Conservation (phyloP, 106 monocot genomes). For the Alisma plantagoaquatica region DNA sequence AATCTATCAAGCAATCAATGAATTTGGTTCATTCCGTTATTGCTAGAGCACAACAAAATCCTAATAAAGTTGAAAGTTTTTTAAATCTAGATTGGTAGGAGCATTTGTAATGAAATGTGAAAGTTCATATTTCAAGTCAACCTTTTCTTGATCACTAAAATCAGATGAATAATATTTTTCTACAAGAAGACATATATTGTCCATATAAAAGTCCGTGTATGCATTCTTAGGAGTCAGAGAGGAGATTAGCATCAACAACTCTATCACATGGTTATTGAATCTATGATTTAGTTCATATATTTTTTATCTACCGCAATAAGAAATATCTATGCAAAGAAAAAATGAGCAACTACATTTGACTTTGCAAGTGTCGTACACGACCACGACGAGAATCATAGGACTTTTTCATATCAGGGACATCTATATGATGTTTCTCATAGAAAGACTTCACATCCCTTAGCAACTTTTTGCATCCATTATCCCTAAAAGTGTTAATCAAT, state of each 20-base stretch:
- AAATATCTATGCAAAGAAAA: not conserved
- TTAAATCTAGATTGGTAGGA: not conserved
- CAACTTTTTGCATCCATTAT: not conserved
- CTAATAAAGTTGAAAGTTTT: not conserved
- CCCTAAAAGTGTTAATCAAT: not conserved
- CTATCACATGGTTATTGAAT: not conserved
- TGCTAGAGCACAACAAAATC: not conserved
- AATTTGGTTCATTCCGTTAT: not conserved
- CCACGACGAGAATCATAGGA: not conserved
- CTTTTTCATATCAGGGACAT: not conserved
- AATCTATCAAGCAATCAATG: not conserved
- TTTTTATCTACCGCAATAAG: not conserved
- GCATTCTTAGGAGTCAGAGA: not conserved
- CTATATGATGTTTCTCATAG: not conserved
- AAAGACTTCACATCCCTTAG: not conserved
- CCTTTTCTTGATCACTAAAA: not conserved
- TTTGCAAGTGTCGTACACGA: not conserved
- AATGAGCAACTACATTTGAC: not conserved
- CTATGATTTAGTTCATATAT: slow-evolving; percentile 2
- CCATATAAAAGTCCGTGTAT: not conserved
- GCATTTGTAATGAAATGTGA: not conserved
- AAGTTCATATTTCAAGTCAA: not conserved
- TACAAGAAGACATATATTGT: slow-evolving; percentile 2
- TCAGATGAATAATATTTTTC: slow-evolving; percentile 1
- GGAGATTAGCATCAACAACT: not conserved